Conservation (phyloP, 805 yeast genomes). For the Candida schatavii region DNA sequence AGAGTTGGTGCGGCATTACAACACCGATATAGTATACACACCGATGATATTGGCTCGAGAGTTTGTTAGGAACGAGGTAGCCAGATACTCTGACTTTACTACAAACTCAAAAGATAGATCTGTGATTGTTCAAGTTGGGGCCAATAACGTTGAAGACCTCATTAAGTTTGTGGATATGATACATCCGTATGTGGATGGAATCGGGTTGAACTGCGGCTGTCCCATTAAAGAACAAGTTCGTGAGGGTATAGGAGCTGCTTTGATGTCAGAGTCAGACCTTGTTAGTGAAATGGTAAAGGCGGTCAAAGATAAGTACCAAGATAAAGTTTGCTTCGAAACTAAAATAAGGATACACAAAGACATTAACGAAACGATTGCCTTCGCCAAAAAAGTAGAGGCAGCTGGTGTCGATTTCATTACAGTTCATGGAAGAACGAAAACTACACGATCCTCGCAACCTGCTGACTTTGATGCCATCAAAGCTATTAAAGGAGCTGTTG, state of each 20-base stretch:
- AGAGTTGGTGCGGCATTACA: constrained; percentile 65
- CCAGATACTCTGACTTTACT: constrained; percentile 80
- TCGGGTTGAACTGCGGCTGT: constrained; percentile 96
- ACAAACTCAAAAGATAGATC: constrained; percentile 71
- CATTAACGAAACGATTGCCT: constrained; percentile 64
- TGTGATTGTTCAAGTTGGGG: constrained; percentile 87
- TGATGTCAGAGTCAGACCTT: constrained; percentile 77
- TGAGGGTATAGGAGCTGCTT: constrained; percentile 96
- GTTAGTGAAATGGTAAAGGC: constrained; percentile 83
- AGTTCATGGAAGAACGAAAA: constrained; percentile 88
- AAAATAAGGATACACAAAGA: constrained; percentile 87
- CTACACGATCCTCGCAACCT: constrained; percentile 80
- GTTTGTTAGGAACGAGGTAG: constrained; percentile 79
- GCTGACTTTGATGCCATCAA: constrained; percentile 82
- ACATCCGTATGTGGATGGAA: constrained; percentile 87
- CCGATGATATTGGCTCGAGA: constrained; percentile 98
- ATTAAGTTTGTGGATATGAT: constrained; percentile 83
- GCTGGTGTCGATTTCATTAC: constrained; percentile 94
- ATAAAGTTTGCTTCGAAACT: constrained; percentile 74
- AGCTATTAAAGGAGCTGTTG: constrained; percentile 50
- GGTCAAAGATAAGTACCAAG: constrained; percentile 74
- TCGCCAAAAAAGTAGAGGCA: constrained; percentile 70
- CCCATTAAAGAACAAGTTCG: constrained; percentile 93
- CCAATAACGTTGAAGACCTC: constrained; percentile 78
- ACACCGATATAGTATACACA: constrained; percentile 80